Evolutionary conservation across 306 rosid species (phyloP).

Genomic region (Sechiopsis laciniata): DNA sequence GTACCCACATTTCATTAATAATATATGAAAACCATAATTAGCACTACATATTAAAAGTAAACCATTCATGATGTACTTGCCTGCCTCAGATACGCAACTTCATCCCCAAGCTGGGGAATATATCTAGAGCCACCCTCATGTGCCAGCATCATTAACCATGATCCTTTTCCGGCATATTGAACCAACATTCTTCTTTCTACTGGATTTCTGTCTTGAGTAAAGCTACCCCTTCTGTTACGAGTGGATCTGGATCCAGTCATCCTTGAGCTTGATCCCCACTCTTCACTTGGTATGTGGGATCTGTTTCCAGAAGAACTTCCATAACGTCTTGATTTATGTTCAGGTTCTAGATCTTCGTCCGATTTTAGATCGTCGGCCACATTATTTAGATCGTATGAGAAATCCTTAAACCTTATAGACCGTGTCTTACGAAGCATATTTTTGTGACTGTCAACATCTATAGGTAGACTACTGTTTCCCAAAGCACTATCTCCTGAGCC

Average conservation of each 20-base stretch:
- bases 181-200: constrained; percentile 46
- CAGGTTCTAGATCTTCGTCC: constrained; percentile 41
- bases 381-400: constrained; percentile 34
- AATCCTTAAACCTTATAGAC: constrained; percentile 42
- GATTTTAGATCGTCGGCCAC: constrained; percentile 35
- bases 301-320: constrained; percentile 34
- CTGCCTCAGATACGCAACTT: constrained; percentile 89
- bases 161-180: constrained; percentile 53
- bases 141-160: constrained; percentile 74
- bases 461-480: constrained; percentile 39
- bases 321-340: constrained; percentile 39
- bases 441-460: constrained; percentile 36
- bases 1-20: constrained; percentile 12
- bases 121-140: constrained; percentile 89
- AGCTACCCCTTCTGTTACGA: constrained; percentile 63
- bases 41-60: not conserved
- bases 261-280: constrained; percentile 64
- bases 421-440: constrained; percentile 39
- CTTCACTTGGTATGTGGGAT: constrained; percentile 47
- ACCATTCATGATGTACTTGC: constrained; percentile 35
- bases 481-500: constrained; percentile 48
- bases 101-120: constrained; percentile 94
- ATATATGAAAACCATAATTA: constrained; percentile 1
- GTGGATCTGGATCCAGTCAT: constrained; percentile 77
- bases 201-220: constrained; percentile 48